Conservation (phyloP, 768 basidiomycete species). For the Boletus bicolor region DNA sequence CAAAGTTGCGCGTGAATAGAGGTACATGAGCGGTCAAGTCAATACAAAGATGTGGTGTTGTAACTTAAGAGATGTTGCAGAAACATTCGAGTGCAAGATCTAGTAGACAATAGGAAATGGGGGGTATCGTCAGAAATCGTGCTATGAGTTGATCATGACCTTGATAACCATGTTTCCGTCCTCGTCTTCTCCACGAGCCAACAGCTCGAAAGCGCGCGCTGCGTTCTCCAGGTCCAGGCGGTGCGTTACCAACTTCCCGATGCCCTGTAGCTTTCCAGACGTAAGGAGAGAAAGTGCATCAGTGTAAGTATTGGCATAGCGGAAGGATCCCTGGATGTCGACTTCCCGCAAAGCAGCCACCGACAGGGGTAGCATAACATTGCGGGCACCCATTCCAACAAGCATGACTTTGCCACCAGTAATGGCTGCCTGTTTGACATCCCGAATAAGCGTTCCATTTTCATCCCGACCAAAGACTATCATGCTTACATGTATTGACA, state of each 20-base stretch:
- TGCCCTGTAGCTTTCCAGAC: slow-evolving; percentile 59
- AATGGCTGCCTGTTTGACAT: slow-evolving; percentile 58
- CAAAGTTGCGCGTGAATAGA: slow-evolving; percentile 15
- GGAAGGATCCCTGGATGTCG: slow-evolving; percentile 89
- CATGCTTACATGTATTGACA: slow-evolving; percentile 78
- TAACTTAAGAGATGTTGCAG: slow-evolving; percentile 12
- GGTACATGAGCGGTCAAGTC: slow-evolving; percentile 22
- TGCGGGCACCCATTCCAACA: slow-evolving; percentile 92
- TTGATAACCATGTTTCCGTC: slow-evolving; percentile 83
- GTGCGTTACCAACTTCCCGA: slow-evolving; percentile 78
- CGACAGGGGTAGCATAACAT: slow-evolving; percentile 78
- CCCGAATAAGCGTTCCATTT: slow-evolving; percentile 12
- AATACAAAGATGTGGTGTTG: slow-evolving; percentile 11
- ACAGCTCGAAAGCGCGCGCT: slow-evolving; percentile 75
- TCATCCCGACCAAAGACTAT: slow-evolving; percentile 11
- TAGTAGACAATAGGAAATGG: slow-evolving; percentile 5
- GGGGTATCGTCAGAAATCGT: not conserved
- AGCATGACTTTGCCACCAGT: slow-evolving; percentile 90
- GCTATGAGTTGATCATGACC: slow-evolving; percentile 66
- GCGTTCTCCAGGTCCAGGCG: slow-evolving; percentile 64
- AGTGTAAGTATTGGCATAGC: slow-evolving; percentile 87
- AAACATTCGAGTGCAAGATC: slow-evolving; percentile 6
- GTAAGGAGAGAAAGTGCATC: slow-evolving; percentile 74
- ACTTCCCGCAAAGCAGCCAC: slow-evolving; percentile 84
- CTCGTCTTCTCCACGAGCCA: slow-evolving; percentile 75